phyloP scores from a whole-genome alignment of 2,329 filamentous ascomycete species.

The Reticulascus tulasneorum region DNA sequence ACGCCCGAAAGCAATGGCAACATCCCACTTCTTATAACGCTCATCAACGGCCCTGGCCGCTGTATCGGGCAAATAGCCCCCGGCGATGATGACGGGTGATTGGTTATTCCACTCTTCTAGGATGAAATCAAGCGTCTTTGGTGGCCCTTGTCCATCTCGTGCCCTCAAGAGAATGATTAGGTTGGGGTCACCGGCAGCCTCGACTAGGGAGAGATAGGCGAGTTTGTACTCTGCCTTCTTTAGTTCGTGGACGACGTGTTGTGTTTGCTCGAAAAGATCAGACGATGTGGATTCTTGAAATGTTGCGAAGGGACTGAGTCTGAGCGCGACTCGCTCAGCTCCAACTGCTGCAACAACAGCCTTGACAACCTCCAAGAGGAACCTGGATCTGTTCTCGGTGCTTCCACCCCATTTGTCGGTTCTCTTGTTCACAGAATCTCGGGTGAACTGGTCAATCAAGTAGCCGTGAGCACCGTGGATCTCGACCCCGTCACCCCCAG shows the following conservation, averaged over 20 bases:
- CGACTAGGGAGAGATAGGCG: constrained; percentile 32
- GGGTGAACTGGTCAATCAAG: constrained; percentile 52
- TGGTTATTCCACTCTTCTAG: constrained; percentile 22
- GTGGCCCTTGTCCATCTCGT: constrained; percentile 7
- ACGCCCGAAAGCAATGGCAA: constrained; percentile 30
- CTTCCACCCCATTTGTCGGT: constrained; percentile 49
- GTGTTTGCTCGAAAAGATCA: constrained; percentile 24
- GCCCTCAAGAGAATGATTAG: constrained; percentile 10
- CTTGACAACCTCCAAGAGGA: constrained; percentile 47
- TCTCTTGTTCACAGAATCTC: constrained; percentile 23
- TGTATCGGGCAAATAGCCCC: constrained; percentile 18
- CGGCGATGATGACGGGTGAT: constrained; percentile 26
- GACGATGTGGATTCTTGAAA: constrained; percentile 22
- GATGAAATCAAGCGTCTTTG: constrained; percentile 24
- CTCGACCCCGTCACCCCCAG: constrained; percentile 49
- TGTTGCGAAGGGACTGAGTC: constrained; percentile 24
- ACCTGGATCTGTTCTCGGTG: constrained; percentile 48
- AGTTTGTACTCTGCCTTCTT: constrained; percentile 21
- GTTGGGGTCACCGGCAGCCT: constrained; percentile 26
- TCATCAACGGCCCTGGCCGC: constrained; percentile 23
- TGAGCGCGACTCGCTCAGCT: constrained; percentile 32
- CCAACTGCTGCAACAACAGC: constrained; percentile 29
- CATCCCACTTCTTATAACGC: constrained; percentile 17
- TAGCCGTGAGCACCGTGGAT: constrained; percentile 48
- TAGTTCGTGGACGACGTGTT: constrained; percentile 21